These are phyloP conservation scores for Pugionium dolabratum DNA, from an alignment of 345 rosid genomes.

Conservation along the genomic window DNA sequence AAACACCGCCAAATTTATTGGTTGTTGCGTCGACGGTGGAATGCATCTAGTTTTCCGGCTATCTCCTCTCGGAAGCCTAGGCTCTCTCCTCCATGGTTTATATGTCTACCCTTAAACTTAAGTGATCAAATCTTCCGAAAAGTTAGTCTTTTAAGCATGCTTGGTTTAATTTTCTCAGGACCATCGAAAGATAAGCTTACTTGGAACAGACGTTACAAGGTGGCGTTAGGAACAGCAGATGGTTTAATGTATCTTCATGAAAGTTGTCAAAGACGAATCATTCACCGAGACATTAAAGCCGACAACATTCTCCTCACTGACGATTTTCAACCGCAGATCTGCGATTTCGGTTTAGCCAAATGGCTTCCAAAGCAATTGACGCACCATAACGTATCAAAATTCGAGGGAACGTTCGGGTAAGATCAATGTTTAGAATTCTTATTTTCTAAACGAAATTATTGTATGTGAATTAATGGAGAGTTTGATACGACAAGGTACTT, in stretches of 20 bases:
- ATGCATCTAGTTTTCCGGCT: constrained; percentile 78
- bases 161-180: constrained; percentile 38
- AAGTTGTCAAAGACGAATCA: constrained; percentile 75
- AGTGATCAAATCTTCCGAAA: too few relatives aligned
- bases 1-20: constrained; percentile 82
- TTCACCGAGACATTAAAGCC: constrained; percentile 93
- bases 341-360: constrained; percentile 93
- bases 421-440: not conserved
- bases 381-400: constrained; percentile 82
- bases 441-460: not conserved
- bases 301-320: constrained; percentile 91
- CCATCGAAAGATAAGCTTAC: constrained; percentile 51
- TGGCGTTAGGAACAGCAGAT: constrained; percentile 82
- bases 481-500: constrained; percentile 49
- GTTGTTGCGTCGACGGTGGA: constrained; percentile 79
- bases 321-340: constrained; percentile 90
- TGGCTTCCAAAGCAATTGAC: constrained; percentile 90
- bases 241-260: constrained; percentile 90
- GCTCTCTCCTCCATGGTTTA: constrained; percentile 75
- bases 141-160: too few relatives aligned
- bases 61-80: constrained; percentile 79
- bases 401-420: constrained; percentile 96
- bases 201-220: constrained; percentile 82
- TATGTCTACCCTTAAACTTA: not conserved
- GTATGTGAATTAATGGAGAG: not conserved